Evolutionary conservation across 164 flowering plant species (phyloP).

Genomic region (Liquidambar formosana): DNA sequence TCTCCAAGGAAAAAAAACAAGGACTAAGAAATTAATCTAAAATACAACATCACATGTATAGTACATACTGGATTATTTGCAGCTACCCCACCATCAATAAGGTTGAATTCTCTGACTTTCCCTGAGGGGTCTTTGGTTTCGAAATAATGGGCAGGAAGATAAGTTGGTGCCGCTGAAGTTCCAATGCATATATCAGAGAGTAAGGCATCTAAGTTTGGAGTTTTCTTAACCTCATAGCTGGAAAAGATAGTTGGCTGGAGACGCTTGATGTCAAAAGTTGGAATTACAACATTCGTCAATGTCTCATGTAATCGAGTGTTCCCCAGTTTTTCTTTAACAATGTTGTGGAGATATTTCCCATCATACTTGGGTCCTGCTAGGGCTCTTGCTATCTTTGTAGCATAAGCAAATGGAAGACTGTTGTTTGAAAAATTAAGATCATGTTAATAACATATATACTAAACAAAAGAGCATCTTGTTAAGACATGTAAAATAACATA

Average conservation of each 20-base stretch:
- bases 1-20: neutral
- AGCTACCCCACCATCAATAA: constrained; percentile 33
- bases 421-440: neutral
- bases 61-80: constrained; percentile 33
- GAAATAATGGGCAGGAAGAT: constrained; percentile 28
- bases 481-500: too few relatives aligned
- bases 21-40: too few relatives aligned
- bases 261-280: constrained; percentile 42
- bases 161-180: constrained; percentile 39
- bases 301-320: constrained; percentile 23
- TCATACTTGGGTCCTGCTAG: constrained; percentile 35
- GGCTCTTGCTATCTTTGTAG: constrained; percentile 4
- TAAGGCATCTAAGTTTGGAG: constrained; percentile 26
- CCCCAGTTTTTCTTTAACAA: constrained; percentile 26
- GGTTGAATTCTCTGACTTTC: constrained; percentile 22
- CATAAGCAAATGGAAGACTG: neutral
- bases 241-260: constrained; percentile 41
- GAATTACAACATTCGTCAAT: constrained; percentile 35
- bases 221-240: constrained; percentile 25
- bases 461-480: too few relatives aligned
- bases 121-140: neutral
- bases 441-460: too few relatives aligned
- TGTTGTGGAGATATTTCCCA: constrained; percentile 33
- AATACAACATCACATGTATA: too few relatives aligned
- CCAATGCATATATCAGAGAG: constrained; percentile 33